Percentiles rank a stretch among this genome's conserved stretches.
Conservation (phyloP, 345 rosid species). For the Citrus reticulata region DNA sequence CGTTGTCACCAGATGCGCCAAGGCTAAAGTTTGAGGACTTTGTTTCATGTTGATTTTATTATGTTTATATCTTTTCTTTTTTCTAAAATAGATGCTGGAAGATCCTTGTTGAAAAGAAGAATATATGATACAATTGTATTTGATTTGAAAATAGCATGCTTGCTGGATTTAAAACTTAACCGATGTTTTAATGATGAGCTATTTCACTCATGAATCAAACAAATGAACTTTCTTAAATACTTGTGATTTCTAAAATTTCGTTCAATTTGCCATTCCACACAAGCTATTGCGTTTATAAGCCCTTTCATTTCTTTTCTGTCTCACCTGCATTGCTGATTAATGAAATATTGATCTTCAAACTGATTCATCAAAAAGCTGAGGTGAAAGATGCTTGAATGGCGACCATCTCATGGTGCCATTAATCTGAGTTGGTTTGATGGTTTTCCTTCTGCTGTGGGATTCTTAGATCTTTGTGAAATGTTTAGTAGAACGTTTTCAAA, state of each 20-base stretch:
- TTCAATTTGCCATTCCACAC: background rate
- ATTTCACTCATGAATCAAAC: background rate
- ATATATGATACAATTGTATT: background rate
- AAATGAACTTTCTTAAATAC: background rate
- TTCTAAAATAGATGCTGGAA: background rate
- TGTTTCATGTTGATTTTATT: background rate
- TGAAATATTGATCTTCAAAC: background rate
- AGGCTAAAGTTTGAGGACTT: background rate
- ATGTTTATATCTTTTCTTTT: background rate
- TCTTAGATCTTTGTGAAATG: background rate
- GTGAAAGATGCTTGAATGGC: background rate
- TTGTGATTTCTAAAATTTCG: background rate
- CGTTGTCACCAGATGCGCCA: background rate
- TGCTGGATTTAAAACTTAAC: background rate
- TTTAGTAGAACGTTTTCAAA: background rate
- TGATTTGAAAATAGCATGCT: background rate
- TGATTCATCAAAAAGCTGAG: background rate
- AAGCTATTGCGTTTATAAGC: background rate
- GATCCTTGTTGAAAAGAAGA: background rate
- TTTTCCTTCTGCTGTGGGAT: background rate
- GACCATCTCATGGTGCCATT: conserved; percentile 2
- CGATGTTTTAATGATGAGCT: background rate
- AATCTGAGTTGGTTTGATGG: background rate
- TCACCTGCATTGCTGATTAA: too few relatives aligned
- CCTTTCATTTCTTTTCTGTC: background rate